Percentiles rank a stretch among this genome's conserved stretches.
Evolutionary conservation across 345 rosid genomes (phyloP).

Genomic region (Eucalyptus erythrocorys): DNA sequence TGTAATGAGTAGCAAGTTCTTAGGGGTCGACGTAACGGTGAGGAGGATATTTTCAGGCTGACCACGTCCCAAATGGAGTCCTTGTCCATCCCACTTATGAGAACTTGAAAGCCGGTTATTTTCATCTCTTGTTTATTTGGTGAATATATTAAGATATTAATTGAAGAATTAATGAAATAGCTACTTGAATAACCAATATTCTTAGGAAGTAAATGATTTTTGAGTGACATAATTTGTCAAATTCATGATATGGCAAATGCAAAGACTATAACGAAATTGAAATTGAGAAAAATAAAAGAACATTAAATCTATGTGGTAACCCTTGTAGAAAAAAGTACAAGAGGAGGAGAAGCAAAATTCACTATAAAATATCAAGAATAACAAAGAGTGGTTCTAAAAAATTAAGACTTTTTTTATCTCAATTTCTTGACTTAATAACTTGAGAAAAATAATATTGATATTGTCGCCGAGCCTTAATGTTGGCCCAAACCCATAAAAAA

Average conservation of each 20-base stretch:
- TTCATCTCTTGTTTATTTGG: background rate
- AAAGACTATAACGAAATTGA: rapidly evolving
- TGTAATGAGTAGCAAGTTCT: background rate
- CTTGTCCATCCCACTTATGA: background rate
- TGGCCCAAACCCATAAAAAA: too few relatives aligned
- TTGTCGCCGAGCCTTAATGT: too few relatives aligned
- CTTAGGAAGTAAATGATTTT: background rate
- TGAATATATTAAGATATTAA: too few relatives aligned
- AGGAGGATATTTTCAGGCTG: background rate
- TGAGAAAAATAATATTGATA: too few relatives aligned
- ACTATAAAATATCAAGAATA: too few relatives aligned
- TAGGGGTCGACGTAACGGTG: background rate
- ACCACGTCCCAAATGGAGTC: background rate
- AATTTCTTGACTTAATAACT: too few relatives aligned
- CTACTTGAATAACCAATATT: background rate
- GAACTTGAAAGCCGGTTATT: background rate
- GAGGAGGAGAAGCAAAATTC: too few relatives aligned
- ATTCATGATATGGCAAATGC: rapidly evolving
- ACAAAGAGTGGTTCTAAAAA: too few relatives aligned
- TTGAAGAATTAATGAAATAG: background rate
- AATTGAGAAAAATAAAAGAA: too few relatives aligned
- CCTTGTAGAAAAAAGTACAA: rapidly evolving
- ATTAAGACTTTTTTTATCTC: too few relatives aligned
- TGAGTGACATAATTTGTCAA: background rate
- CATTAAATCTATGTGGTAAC: too few relatives aligned